Evolutionary conservation across 805 yeast species (phyloP).

Genomic region (Metschnikowia continentalis): DNA sequence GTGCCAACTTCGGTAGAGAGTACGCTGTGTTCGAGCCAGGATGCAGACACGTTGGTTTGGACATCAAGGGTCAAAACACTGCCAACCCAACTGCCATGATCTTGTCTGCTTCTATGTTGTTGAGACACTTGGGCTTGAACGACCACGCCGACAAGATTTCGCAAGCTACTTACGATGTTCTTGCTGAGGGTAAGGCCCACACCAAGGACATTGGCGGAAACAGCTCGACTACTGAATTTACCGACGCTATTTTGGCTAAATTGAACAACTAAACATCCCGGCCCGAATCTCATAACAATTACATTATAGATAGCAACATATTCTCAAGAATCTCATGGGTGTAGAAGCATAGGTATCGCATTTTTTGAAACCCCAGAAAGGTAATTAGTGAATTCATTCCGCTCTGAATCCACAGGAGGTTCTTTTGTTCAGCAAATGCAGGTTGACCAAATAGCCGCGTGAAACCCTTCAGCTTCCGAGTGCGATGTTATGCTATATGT

Average conservation of each 20-base stretch:
- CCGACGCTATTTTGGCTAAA: constrained; percentile 80
- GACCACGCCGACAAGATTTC: constrained; percentile 81
- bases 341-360: not conserved
- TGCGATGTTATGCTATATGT: too few species aligned
- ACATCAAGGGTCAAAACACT: constrained; percentile 87
- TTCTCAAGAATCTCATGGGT: not conserved
- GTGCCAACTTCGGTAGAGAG: constrained; percentile 97
- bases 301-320: constrained; percentile 12
- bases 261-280: constrained; percentile 33
- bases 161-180: constrained; percentile 82
- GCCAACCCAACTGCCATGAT: constrained; percentile 99
- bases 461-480: too few species aligned
- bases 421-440: too few species aligned
- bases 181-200: constrained; percentile 80
- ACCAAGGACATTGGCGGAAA: constrained; percentile 92
- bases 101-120: constrained; percentile 82
- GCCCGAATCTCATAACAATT: not conserved
- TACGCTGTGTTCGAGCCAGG: constrained; percentile 99
- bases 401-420: not conserved
- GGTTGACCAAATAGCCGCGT: too few species aligned
- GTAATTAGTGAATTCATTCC: too few species aligned
- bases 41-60: constrained; percentile 98
- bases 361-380: too few species aligned
- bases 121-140: constrained; percentile 92
- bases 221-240: constrained; percentile 88